Evolutionary conservation across 176 grass and related monocot species (phyloP).

Genomic region (Avena sativa): DNA sequence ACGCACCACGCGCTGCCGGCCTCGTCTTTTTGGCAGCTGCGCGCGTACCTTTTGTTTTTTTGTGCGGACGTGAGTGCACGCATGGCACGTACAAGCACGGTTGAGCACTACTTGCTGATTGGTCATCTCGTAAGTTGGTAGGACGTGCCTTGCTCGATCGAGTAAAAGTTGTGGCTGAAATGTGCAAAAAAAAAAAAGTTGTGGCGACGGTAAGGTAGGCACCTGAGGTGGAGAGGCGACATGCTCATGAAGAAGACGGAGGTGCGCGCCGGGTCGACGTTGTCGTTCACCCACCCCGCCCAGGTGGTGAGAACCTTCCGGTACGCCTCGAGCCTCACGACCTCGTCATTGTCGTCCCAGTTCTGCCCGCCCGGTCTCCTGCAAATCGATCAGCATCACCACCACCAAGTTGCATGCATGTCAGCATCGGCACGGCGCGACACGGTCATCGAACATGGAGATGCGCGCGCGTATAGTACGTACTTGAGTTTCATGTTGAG

Average conservation of each 20-base stretch:
- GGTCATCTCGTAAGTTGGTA: neutral
- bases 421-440: neutral
- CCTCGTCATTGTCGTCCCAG: constrained; percentile 79
- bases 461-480: neutral
- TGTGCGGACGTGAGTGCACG: neutral
- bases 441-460: too few relatives aligned
- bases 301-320: constrained; percentile 74
- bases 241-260: constrained; percentile 98
- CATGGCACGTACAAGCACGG: neutral
- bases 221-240: constrained; percentile 82
- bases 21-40: neutral
- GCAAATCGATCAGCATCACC: neutral
- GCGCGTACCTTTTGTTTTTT: neutral
- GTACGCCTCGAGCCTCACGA: constrained; percentile 68
- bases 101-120: neutral
- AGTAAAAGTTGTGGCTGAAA: neutral
- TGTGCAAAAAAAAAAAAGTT: neutral
- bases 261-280: constrained; percentile 79
- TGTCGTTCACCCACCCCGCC: constrained; percentile 73
- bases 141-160: neutral
- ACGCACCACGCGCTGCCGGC: constrained; percentile 24
- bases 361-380: constrained; percentile 59
- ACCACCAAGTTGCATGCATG: neutral
- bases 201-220: neutral
- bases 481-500: constrained; percentile 69